Percentiles rank a stretch among this genome's conserved stretches.
Evolutionary conservation across 768 basidiomycete species (phyloP).

Genomic region (Tulasnella sp.): DNA sequence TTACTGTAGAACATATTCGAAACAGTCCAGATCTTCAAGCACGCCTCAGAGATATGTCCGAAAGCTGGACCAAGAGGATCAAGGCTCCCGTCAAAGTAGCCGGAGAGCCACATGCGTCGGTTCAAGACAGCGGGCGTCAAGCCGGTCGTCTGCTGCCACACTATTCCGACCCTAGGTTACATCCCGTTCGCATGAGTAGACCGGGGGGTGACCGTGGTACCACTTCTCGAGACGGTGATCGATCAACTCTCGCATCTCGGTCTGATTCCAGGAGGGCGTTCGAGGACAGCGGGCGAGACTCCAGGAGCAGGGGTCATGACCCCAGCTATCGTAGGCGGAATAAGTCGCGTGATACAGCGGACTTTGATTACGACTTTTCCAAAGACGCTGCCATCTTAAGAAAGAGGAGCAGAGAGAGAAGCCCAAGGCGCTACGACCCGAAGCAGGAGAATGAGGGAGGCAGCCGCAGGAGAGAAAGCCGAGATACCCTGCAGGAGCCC

Average conservation of each 20-base stretch:
- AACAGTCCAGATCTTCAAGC: background rate
- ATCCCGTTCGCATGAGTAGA: background rate
- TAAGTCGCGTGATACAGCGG: background rate
- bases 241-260: background rate
- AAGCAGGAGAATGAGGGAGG: background rate
- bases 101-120: background rate
- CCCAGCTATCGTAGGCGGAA: background rate
- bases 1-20: background rate
- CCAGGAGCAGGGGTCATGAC: background rate
- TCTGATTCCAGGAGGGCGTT: background rate
- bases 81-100: background rate
- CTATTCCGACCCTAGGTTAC: background rate
- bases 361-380: background rate
- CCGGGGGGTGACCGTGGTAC: background rate
- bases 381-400: background rate
- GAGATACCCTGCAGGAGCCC: background rate
- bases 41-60: background rate
- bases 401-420: background rate
- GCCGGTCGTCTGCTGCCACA: background rate
- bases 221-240: background rate
- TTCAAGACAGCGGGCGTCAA: background rate
- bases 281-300: background rate
- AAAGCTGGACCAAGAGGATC: background rate
- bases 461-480: background rate
- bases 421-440: background rate